Conservation (phyloP, 108 stramenopile species). For the Hondaea fermentalgiana region DNA sequence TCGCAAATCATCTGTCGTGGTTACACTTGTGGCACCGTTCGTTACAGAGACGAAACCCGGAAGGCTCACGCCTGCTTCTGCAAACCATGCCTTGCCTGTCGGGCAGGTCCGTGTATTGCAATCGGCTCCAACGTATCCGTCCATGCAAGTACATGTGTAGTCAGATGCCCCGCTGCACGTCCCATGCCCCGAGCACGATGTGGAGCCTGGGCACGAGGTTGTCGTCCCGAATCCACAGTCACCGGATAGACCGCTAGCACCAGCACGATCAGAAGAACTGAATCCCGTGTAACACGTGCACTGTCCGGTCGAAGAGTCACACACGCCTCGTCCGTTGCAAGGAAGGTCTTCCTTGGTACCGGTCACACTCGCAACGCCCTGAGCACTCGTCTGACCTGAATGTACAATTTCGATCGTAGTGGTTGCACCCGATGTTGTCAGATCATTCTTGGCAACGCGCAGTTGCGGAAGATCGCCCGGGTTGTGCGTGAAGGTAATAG, state of each 20-base stretch:
- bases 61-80: not conserved
- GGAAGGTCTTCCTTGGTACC: not conserved
- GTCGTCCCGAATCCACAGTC: not conserved
- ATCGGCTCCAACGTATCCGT: not conserved
- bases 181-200: not conserved
- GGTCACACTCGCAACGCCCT: not conserved
- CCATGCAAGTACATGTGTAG: not conserved
- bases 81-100: slow-evolving; percentile 18
- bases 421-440: not conserved
- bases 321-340: slow-evolving; percentile 6
- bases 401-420: not conserved
- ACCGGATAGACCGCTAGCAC: not conserved
- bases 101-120: not conserved
- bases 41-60: not conserved
- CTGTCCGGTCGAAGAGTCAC: not conserved
- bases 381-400: not conserved
- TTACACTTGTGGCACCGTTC: not conserved
- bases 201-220: not conserved
- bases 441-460: not conserved
- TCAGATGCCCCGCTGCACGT: not conserved
- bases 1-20: not conserved
- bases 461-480: not conserved
- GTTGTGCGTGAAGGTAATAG: not conserved
- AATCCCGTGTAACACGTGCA: not conserved
- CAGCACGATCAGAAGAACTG: not conserved